Conservation (phyloP, 495 filamentous ascomycete genomes). For the Niebla homalea region DNA sequence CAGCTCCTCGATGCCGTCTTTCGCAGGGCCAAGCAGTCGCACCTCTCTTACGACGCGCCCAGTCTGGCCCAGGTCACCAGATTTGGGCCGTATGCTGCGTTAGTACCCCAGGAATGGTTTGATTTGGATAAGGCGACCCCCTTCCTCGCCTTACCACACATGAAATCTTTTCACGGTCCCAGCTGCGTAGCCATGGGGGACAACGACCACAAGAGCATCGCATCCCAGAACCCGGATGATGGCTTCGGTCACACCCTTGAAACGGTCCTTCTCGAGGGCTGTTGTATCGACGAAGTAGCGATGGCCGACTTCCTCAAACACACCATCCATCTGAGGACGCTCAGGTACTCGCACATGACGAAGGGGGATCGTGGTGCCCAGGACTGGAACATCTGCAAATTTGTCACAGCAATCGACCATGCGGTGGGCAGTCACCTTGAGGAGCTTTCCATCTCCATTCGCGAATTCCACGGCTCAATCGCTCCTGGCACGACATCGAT, state of each 20-base stretch:
- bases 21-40: too few species aligned
- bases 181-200: constrained; percentile 15
- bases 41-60: too few species aligned
- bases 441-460: constrained; percentile 20
- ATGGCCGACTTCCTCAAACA: constrained; percentile 26
- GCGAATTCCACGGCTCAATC: constrained; percentile 18
- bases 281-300: constrained; percentile 22
- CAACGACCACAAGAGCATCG: constrained; percentile 9
- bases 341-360: constrained; percentile 21
- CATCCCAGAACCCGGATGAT: constrained; percentile 11
- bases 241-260: constrained; percentile 17
- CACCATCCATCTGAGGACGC: constrained; percentile 20
- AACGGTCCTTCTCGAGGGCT: constrained; percentile 15
- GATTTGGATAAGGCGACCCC: constrained; percentile 18
- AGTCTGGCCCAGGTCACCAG: too few species aligned
- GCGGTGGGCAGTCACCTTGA: constrained; percentile 23
- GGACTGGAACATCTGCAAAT: constrained; percentile 26
- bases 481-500: constrained; percentile 22
- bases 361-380: constrained; percentile 12
- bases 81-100: constrained; percentile 14
- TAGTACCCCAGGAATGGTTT: constrained; percentile 8
- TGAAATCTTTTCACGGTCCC: constrained; percentile 17
- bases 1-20: too few species aligned
- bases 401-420: constrained; percentile 22
- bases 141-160: constrained; percentile 21